Base-by-base conservation (phyloP, 2,329 filamentous ascomycete genomes). In the Trichoderma gracile region DNA sequence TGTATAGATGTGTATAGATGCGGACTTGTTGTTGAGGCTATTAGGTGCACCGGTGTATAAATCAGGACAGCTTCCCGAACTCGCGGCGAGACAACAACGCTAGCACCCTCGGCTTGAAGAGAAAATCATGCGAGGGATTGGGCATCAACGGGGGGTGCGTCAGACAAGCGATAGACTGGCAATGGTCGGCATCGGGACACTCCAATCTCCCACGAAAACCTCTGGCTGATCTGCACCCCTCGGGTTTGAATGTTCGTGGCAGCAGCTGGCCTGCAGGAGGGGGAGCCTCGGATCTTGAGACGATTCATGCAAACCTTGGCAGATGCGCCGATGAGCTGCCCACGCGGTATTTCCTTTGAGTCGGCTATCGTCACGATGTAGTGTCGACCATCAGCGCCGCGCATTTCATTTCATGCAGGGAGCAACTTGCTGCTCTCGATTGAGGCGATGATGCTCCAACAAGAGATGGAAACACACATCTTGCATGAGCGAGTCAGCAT, bases 81-180 rank as follows among this genome's bases (percentile, higher is more conserved):
- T 10, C 12, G 43, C 42, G 25, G 40, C 14, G 49, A 62, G 47
- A 54, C 14, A 61, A 61, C 40, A 62, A 46, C 58, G 58, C 58
- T 52, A 53, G 58, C 19, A 23, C 21, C 25, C 45, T 54, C 33
- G 19, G 47, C 23, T 38, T 62, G 58, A 38, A 54, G 38, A 25
- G 40, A 54, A 19, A 23, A 50, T 46, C 27, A n/a, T 53, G 42
- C 58, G 30, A 23, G 25, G 25, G 25, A 14, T 61, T 52, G 47
- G 47, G 58, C 38, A 61, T 61, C 58, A 53, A 47, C 17, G n/a
- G 47, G 47, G 47, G 38, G 5, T 3, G 33, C 10, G 56, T 42
- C 23, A 19, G n/a, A 12, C 15, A 46, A 54, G n/a, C 46, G 40
- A 46, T 19, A 38, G 25, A 40, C 25, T 21, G 19, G 30, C 30